phyloP scores from a whole-genome alignment of 108 stramenopile species.

The Conticribra guillardii region DNA sequence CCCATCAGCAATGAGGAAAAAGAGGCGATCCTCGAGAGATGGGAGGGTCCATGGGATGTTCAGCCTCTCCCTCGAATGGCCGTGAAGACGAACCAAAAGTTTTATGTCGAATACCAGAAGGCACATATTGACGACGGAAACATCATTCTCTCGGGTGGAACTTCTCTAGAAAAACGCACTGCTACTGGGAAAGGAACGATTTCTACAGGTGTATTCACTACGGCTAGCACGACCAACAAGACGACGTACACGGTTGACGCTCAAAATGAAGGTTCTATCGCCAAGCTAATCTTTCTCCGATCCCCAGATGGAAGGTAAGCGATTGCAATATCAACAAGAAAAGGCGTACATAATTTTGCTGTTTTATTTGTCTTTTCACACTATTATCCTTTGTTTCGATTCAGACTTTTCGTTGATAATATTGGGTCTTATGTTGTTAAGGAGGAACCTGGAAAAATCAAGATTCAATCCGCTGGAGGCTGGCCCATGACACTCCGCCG shows the following conservation, averaged over 20 bases:
- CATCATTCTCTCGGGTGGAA: conserved; percentile 7
- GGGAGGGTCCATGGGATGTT: conserved; percentile 9
- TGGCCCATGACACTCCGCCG: conserved; percentile 7
- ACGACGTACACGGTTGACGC: conserved; percentile 1
- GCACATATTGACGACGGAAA: conserved; percentile 9
- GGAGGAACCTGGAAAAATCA: conserved; percentile 9
- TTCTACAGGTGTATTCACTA: not conserved
- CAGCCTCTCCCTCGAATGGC: conserved; percentile 7
- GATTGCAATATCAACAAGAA: not conserved
- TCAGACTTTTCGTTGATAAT: conserved; percentile 5
- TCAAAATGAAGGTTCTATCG: not conserved
- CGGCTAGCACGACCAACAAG: not conserved
- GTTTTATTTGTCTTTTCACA: not conserved
- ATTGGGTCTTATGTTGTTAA: conserved; percentile 1
- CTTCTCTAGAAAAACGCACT: not conserved
- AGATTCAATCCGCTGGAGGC: not conserved
- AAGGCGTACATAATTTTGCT: not conserved
- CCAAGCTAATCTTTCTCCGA: not conserved
- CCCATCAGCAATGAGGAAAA: conserved; percentile 10
- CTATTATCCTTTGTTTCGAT: not conserved
- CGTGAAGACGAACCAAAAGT: conserved; percentile 2
- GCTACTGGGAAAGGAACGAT: not conserved
- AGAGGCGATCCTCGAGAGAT: conserved; percentile 2
- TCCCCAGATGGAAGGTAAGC: conserved; percentile 10
- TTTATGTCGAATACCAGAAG: conserved; percentile 5